Conservation (phyloP, 495 filamentous ascomycete genomes). For the Aspergillus sclerotioniger region DNA sequence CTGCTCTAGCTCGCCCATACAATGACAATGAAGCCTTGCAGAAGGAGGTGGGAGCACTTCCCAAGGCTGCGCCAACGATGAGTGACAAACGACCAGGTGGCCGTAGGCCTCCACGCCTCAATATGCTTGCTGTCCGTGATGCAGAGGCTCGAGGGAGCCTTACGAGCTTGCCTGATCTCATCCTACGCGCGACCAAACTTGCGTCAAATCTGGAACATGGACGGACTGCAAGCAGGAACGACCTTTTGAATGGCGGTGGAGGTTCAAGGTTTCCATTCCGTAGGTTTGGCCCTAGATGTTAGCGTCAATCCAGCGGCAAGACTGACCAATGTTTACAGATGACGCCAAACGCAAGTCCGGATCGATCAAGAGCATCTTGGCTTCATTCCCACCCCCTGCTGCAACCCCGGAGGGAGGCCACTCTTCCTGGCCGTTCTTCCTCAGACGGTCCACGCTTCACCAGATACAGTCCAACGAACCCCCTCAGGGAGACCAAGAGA, state of each 20-base stretch:
- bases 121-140: conserved; percentile 75
- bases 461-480: conserved; percentile 33
- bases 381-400: conserved; percentile 84
- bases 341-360: conserved; percentile 46
- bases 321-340: conserved; percentile 13
- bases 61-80: conserved; percentile 40
- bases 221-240: conserved; percentile 71
- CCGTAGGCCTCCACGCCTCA: conserved; percentile 70
- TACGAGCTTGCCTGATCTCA: conserved; percentile 89
- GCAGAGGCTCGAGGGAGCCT: conserved; percentile 82
- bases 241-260: conserved; percentile 33
- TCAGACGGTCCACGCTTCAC: conserved; percentile 35
- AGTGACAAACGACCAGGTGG: conserved; percentile 40
- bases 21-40: conserved; percentile 16
- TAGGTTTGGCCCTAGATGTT: conserved; percentile 16
- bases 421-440: conserved; percentile 43
- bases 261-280: conserved; percentile 29
- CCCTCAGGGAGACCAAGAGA: conserved; percentile 18
- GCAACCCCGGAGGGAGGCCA: conserved; percentile 51
- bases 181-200: conserved; percentile 79
- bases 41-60: conserved; percentile 35
- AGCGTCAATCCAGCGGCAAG: not conserved
- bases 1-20: conserved; percentile 2
- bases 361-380: conserved; percentile 85
- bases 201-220: conserved; percentile 88